phyloP scores from a whole-genome alignment of 2,329 filamentous ascomycete genomes.

The Ascochyta fabae region DNA sequence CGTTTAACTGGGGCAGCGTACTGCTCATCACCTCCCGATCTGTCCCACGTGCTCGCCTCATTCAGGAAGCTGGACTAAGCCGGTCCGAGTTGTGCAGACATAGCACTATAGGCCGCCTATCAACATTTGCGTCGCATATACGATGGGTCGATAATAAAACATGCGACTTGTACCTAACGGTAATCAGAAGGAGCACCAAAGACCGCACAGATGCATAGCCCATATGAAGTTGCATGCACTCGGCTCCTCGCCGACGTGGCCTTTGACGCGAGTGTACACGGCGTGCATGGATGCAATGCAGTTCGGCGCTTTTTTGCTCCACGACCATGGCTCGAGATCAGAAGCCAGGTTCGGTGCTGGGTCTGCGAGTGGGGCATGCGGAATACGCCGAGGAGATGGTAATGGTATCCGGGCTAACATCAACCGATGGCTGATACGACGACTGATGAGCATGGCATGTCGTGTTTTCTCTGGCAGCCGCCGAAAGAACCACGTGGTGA shows the following conservation, averaged over 20 bases:
- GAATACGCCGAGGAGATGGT: too few species aligned
- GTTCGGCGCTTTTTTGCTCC: too few species aligned
- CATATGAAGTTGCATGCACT: neutral
- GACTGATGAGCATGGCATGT: too few species aligned
- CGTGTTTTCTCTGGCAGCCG: too few species aligned
- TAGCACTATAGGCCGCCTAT: constrained; percentile 15
- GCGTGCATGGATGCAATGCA: constrained; percentile 5
- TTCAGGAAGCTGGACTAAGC: constrained; percentile 6
- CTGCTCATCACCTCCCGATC: constrained; percentile 5
- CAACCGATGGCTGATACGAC: too few species aligned
- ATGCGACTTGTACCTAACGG: neutral
- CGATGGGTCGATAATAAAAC: neutral
- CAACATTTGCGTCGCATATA: constrained; percentile 7
- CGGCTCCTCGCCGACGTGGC: neutral
- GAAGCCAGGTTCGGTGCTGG: too few species aligned
- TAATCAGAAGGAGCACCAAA: neutral
- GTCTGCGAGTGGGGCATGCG: neutral
- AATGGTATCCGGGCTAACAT: too few species aligned
- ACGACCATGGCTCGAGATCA: too few species aligned
- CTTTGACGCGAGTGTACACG: neutral
- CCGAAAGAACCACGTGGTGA: too few species aligned
- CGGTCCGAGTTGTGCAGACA: constrained; percentile 11
- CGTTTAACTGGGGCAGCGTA: constrained; percentile 4
- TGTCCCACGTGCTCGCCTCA: constrained; percentile 7
- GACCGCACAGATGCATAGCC: neutral